These are phyloP conservation scores for Ustulina deusta DNA, from an alignment of 2,329 filamentous ascomycete species.

Conservation along the genomic window DNA sequence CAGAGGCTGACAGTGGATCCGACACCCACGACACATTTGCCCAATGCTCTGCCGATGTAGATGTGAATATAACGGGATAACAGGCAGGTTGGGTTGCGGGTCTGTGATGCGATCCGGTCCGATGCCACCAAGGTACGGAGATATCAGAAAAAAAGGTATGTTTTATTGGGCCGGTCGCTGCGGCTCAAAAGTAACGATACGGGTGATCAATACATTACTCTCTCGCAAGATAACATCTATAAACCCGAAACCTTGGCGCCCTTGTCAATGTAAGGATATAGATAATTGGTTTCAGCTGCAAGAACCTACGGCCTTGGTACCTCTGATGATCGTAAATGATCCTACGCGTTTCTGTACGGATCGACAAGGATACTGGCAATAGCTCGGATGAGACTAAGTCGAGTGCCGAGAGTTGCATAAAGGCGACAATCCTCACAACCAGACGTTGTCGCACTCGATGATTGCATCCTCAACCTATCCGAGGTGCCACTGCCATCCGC, in stretches of 20 bases:
- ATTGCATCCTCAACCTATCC: background rate
- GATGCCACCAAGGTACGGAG: conserved; percentile 6
- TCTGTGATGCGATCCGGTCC: conserved; percentile 21
- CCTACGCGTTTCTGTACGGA: conserved; percentile 4
- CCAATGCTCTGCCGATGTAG: background rate
- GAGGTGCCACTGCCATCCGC: background rate
- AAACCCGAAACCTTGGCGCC: background rate
- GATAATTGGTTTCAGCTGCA: background rate
- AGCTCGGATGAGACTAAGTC: conserved; percentile 22
- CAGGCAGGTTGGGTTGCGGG: conserved; percentile 1
- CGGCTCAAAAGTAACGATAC: conserved; percentile 15
- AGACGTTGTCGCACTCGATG: conserved; percentile 23
- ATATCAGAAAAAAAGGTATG: background rate
- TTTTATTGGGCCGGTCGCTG: conserved; percentile 7
- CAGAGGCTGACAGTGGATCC: background rate
- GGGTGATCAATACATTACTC: background rate
- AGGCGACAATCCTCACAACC: conserved; percentile 28
- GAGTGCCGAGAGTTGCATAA: conserved; percentile 45
- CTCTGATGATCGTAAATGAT: no score
- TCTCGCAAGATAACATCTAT: background rate
- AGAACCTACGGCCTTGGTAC: no score
- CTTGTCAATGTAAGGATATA: background rate
- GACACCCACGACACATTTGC: background rate
- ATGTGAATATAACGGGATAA: background rate
- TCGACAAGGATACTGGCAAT: conserved; percentile 11